Conservation (phyloP, 2,329 filamentous ascomycete genomes). For the Aspergillus neoniger region DNA sequence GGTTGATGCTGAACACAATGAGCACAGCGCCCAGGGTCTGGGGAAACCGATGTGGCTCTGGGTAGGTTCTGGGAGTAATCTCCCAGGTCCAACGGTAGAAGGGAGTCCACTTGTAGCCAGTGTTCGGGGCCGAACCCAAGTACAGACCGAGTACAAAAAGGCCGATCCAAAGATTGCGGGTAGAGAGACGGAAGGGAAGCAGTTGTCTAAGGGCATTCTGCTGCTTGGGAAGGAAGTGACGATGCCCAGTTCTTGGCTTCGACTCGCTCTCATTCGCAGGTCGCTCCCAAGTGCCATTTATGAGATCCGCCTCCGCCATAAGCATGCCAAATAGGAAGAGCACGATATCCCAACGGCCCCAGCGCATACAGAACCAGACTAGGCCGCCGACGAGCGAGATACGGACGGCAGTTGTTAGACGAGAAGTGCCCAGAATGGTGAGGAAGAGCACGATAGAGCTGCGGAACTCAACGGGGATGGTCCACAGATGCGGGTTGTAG, state of each 20-base stretch:
- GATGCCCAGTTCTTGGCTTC: constrained; percentile 19
- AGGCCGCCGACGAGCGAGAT: constrained; percentile 36
- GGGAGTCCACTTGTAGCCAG: constrained; percentile 43
- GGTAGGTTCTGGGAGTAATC: constrained; percentile 44
- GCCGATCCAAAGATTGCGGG: constrained; percentile 38
- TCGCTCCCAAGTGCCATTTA: constrained; percentile 41
- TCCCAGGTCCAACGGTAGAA: constrained; percentile 44
- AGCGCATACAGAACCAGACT: constrained; percentile 44
- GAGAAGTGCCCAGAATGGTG: constrained; percentile 43
- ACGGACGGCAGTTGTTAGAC: constrained; percentile 36
- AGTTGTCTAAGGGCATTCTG: constrained; percentile 4
- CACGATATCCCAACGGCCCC: constrained; percentile 47
- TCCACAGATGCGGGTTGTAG: constrained; percentile 52
- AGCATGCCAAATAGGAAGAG: constrained; percentile 47
- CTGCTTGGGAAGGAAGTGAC: constrained; percentile 16
- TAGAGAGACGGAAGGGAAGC: constrained; percentile 23
- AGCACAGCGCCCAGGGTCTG: constrained; percentile 46
- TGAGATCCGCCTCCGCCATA: constrained; percentile 47
- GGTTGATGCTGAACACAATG: constrained; percentile 47
- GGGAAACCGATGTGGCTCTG: constrained; percentile 47
- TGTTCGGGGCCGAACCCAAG: constrained; percentile 46
- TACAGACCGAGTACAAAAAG: constrained; percentile 46
- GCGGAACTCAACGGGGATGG: constrained; percentile 49
- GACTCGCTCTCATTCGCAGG: constrained; percentile 25
- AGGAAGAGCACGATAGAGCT: constrained; percentile 49